These are phyloP conservation scores for Dryadomyces quercivorus DNA, from an alignment of 2,329 filamentous ascomycete genomes.

Conservation along the genomic window DNA sequence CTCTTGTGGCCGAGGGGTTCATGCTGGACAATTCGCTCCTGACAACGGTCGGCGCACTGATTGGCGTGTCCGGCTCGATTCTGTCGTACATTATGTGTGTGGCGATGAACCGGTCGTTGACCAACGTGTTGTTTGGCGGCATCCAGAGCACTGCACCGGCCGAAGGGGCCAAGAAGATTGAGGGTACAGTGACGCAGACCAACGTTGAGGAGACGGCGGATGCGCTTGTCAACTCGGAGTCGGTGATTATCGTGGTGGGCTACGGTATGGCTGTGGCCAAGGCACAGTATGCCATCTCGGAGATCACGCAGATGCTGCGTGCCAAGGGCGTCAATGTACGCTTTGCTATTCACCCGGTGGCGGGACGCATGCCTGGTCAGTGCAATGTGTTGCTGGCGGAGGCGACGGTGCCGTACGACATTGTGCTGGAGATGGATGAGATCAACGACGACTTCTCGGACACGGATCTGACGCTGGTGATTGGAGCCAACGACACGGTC, in stretches of 20 bases:
- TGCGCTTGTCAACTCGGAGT: conserved; percentile 62
- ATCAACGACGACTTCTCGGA: conserved; percentile 86
- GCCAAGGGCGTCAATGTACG: conserved; percentile 67
- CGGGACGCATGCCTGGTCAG: conserved; percentile 84
- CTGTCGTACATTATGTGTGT: conserved; percentile 80
- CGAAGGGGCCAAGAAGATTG: conserved; percentile 58
- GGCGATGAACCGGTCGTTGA: conserved; percentile 84
- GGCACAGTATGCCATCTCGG: conserved; percentile 80
- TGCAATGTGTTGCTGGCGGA: conserved; percentile 86
- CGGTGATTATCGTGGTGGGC: conserved; percentile 79
- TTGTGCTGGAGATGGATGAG: conserved; percentile 90
- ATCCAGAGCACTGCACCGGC: conserved; percentile 40
- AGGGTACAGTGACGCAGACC: conserved; percentile 68
- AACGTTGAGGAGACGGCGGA: conserved; percentile 73
- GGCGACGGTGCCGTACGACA: conserved; percentile 79
- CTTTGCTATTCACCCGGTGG: conserved; percentile 84
- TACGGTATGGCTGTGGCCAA: conserved; percentile 95
- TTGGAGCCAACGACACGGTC: conserved; percentile 86
- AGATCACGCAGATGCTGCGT: conserved; percentile 66
- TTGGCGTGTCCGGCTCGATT: conserved; percentile 80
- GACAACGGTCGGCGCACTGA: conserved; percentile 74
- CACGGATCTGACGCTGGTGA: conserved; percentile 77
- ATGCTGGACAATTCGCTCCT: conserved; percentile 83
- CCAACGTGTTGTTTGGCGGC: conserved; percentile 80
- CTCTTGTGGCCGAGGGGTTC: conserved; percentile 78